Base-by-base conservation (phyloP, 495 filamentous ascomycete species). In the Immersiella caudata region DNA sequence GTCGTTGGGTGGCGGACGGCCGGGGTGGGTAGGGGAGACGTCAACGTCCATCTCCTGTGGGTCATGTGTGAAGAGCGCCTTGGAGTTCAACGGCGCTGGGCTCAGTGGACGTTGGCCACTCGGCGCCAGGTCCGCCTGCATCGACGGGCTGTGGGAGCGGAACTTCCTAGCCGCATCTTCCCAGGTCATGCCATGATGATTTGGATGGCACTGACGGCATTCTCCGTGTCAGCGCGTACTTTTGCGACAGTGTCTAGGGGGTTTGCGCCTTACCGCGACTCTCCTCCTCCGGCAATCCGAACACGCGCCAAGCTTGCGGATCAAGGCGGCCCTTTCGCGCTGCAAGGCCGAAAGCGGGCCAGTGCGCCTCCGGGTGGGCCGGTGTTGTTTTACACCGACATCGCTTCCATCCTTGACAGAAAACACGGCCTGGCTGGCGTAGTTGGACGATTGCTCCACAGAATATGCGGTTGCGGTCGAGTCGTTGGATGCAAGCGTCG, bases 111-210 rank as follows among this genome's bases (percentile, higher is more conserved):
- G 73, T 62, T 75, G 77, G 52, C 71, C 71, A 54, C 77, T 61
- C 36, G 78, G 76, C 22, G 78, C 72, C 18, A 80, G 70, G 20
- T 78, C 20, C 8, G 20, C 78, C 68, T 79, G 80, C 56, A 78
- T 73, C 56, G 69, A 64, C 14, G 81, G 76, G 51, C 78, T 79
- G 55, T 74, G 73, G 22, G 78, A 76, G 29, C 75, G 74, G 74
- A 79, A 83, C 68, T 81, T 83, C 64, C 73, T 73, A 29, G 78
- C 73, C 24, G 80, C 79, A 35, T 82, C 80, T 70, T 83, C 82
- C 80, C 81, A 84, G 0, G 81, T 80, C 80, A 82, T 82, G 69
- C 78, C 79, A 67, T 82, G 80, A 70, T 84, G 82, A 60, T 79
- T 79, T 0, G 82, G 81, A 69, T 84, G 80, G 67, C 82, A 84